Evolutionary conservation across 1,139 yeast species (phyloP).

Genomic region (Geotrichum candidum): DNA sequence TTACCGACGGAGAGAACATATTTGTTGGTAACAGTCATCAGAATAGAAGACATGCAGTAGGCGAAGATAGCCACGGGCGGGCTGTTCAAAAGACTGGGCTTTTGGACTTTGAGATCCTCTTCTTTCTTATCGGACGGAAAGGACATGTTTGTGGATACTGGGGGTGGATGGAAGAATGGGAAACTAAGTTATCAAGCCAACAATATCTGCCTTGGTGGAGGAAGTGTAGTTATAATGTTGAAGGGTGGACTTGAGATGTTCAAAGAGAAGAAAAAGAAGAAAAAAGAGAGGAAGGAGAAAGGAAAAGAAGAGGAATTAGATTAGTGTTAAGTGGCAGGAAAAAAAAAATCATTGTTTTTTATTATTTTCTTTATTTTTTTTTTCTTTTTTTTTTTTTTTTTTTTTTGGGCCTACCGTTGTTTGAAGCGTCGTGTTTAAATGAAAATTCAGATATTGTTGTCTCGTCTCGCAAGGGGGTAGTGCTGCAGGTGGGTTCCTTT

Average conservation of each 20-base stretch:
- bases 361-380: background rate
- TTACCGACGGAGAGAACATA: conserved; percentile 76
- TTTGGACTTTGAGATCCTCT: conserved; percentile 13
- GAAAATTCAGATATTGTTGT: background rate
- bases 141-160: conserved; percentile 1
- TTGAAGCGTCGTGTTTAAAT: background rate
- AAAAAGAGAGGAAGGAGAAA: background rate
- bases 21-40: conserved; percentile 98
- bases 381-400: background rate
- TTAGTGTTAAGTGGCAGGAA: background rate
- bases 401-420: background rate
- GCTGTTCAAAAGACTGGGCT: conserved; percentile 45
- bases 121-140: conserved; percentile 18
- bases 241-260: background rate
- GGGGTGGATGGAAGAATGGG: background rate
- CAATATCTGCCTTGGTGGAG: background rate
- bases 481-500: background rate
- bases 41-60: conserved; percentile 86
- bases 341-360: background rate
- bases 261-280: background rate
- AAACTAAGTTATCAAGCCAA: background rate
- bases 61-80: conserved; percentile 81
- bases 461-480: background rate
- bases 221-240: background rate
- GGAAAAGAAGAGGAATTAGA: background rate